Conservation (phyloP, 345 rosid species). For the Raphanus sativus region DNA sequence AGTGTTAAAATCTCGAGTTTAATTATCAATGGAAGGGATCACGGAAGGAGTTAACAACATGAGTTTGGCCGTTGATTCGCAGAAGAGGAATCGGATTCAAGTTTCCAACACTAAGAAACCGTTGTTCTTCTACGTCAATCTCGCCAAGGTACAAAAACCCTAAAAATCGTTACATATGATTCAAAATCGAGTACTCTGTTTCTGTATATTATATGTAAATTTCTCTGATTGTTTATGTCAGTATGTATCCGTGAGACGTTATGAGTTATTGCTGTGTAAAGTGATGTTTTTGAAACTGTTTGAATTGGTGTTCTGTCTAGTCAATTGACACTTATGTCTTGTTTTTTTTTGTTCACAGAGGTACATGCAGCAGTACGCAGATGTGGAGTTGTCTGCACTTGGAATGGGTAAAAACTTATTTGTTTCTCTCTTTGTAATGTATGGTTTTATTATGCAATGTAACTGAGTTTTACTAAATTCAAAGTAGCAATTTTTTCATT, state of each 20-base stretch:
- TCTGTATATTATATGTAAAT: background rate
- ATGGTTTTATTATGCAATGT: background rate
- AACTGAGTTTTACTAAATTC: slow-evolving; percentile 19
- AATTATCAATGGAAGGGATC: slow-evolving; percentile 65
- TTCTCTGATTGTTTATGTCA: slow-evolving; percentile 1
- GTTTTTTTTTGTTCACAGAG: slow-evolving; percentile 52
- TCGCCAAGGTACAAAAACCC: slow-evolving; percentile 63
- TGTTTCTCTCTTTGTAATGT: background rate
- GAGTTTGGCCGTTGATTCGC: slow-evolving; percentile 48
- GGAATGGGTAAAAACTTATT: slow-evolving; percentile 75
- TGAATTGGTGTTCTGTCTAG: background rate
- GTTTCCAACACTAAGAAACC: slow-evolving; percentile 96
- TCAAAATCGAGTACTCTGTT: background rate
- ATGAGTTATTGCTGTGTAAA: background rate
- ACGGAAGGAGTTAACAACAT: slow-evolving; percentile 68
- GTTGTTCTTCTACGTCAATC: slow-evolving; percentile 90
- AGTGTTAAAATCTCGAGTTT: background rate
- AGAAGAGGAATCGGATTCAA: slow-evolving; percentile 86
- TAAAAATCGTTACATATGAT: background rate
- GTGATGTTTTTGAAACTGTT: background rate
- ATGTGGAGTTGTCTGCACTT: slow-evolving; percentile 90
- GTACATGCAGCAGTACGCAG: slow-evolving; percentile 86
- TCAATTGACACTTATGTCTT: background rate
- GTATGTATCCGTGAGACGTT: background rate
- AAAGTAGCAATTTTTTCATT: background rate